Conservation (phyloP, 2,329 filamentous ascomycete species). For the Harringtonia aguacate region DNA sequence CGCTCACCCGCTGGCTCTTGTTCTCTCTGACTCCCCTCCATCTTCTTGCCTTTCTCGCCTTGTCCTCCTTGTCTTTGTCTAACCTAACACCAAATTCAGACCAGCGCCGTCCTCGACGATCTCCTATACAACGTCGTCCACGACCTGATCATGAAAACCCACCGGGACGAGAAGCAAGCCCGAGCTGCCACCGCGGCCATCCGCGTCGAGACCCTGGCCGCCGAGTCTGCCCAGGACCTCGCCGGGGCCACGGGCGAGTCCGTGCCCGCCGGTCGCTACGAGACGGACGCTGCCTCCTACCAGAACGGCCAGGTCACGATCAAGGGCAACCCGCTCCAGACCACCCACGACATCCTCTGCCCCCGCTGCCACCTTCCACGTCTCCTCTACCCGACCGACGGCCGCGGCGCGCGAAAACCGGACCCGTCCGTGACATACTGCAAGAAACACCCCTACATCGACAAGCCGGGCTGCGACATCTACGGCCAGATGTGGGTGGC, state of each 20-base stretch:
- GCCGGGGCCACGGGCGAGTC: constrained; percentile 42
- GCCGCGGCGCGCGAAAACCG: constrained; percentile 53
- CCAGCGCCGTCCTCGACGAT: constrained; percentile 61
- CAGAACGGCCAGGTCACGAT: constrained; percentile 58
- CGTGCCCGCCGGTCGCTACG: constrained; percentile 44
- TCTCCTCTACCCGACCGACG: constrained; percentile 61
- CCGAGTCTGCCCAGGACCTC: constrained; percentile 32
- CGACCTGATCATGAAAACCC: constrained; percentile 62
- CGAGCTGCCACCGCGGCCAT: constrained; percentile 56
- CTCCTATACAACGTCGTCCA: constrained; percentile 67
- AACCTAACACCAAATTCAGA: constrained; percentile 18
- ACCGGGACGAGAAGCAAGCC: constrained; percentile 69
- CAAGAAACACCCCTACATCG: constrained; percentile 68
- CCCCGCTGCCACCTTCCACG: constrained; percentile 65
- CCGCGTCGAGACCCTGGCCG: constrained; percentile 50
- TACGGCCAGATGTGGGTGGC: constrained; percentile 75
- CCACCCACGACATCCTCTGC: constrained; percentile 61
- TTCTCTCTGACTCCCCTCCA: too few species aligned
- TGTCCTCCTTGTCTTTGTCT: background rate
- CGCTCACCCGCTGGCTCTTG: background rate
- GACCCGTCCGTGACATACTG: constrained; percentile 64
- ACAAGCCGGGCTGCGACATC: constrained; percentile 67
- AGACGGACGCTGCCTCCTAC: constrained; percentile 60
- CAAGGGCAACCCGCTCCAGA: constrained; percentile 63
- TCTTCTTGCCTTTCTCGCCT: too few species aligned